These are phyloP conservation scores for Insectozyma bohioensis DNA, from an alignment of 1,139 yeast species.

Conservation along the genomic window DNA sequence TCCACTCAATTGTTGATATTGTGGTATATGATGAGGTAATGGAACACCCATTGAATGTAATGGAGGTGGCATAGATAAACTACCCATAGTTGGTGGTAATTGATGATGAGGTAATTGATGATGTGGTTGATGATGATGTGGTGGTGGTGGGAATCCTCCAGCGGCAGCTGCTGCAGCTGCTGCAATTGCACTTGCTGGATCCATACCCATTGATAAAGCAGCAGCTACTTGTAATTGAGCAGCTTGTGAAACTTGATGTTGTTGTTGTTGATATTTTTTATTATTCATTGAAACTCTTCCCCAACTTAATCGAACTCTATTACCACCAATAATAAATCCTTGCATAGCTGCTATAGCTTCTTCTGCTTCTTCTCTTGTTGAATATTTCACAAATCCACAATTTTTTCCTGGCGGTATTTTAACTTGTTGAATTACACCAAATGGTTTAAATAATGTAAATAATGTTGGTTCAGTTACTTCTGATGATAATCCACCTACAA, in stretches of 20 bases:
- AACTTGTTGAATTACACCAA: slow-evolving; percentile 81
- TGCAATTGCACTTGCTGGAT: slow-evolving; percentile 31
- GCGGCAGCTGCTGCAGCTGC: slow-evolving; percentile 27
- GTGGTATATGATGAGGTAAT: slow-evolving; percentile 11
- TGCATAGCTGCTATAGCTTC: slow-evolving; percentile 90
- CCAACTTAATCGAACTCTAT: slow-evolving; percentile 86
- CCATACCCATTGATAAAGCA: slow-evolving; percentile 37
- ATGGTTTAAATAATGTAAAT: slow-evolving; percentile 72
- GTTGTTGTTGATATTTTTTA: slow-evolving; percentile 34
- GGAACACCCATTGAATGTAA: slow-evolving; percentile 15
- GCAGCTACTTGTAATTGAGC: slow-evolving; percentile 38
- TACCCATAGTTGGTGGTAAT: slow-evolving; percentile 5
- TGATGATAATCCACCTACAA: slow-evolving; percentile 84
- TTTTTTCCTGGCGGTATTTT: slow-evolving; percentile 91
- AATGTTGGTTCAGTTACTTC: slow-evolving; percentile 77
- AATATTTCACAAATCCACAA: slow-evolving; percentile 89
- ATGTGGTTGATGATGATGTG: slow-evolving; percentile 5
- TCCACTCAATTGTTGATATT: slow-evolving; percentile 9
- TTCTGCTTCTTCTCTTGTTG: slow-evolving; percentile 80
- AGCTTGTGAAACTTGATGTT: slow-evolving; percentile 30
- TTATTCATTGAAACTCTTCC: slow-evolving; percentile 57
- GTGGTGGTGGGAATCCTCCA: slow-evolving; percentile 19
- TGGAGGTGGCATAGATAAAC: slow-evolving; percentile 11
- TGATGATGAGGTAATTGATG: slow-evolving; percentile 7
- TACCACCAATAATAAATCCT: slow-evolving; percentile 86